These are phyloP conservation scores for Fusarium ramigenum DNA, from an alignment of 2,329 filamentous ascomycete genomes.

Conservation along the genomic window DNA sequence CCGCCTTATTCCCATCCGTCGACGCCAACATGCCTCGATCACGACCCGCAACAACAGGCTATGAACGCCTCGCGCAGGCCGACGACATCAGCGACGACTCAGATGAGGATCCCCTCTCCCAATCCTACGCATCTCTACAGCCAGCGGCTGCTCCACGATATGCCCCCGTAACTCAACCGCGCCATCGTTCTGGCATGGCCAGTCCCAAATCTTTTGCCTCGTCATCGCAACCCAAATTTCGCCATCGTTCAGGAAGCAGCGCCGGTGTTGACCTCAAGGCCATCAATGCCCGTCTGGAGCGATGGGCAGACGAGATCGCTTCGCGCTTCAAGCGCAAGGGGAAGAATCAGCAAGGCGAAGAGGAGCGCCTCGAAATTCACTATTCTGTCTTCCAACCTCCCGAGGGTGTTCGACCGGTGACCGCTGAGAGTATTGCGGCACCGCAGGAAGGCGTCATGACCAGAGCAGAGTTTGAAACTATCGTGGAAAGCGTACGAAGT, in stretches of 20 bases:
- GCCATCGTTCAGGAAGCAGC: slow-evolving; percentile 69
- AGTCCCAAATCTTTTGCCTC: slow-evolving; percentile 57
- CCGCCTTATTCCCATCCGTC: background rate
- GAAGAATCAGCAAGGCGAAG: slow-evolving; percentile 76
- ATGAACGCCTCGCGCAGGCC: slow-evolving; percentile 85
- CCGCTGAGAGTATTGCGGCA: slow-evolving; percentile 76
- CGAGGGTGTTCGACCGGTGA: slow-evolving; percentile 83
- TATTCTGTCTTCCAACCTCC: slow-evolving; percentile 96
- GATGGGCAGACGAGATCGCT: slow-evolving; percentile 98
- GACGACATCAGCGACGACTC: slow-evolving; percentile 79
- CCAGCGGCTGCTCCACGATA: slow-evolving; percentile 69
- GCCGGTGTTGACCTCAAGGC: slow-evolving; percentile 97
- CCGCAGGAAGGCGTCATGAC: slow-evolving; percentile 74
- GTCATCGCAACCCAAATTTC: slow-evolving; percentile 53
- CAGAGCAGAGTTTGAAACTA: slow-evolving; percentile 82
- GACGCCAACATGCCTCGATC: slow-evolving; percentile 66
- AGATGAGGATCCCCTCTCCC: slow-evolving; percentile 68
- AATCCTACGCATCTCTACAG: slow-evolving; percentile 65
- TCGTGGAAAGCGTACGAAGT: slow-evolving; percentile 87
- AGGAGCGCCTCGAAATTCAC: slow-evolving; percentile 92
- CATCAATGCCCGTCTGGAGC: slow-evolving; percentile 93
- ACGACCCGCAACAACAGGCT: slow-evolving; percentile 80
- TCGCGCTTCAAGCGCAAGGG: slow-evolving; percentile 93
- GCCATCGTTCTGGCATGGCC: slow-evolving; percentile 68
- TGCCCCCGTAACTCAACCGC: slow-evolving; percentile 70